A percentile compares a stretch with the other conserved stretches of the same genome.
Conservation (phyloP, 106 monocot genomes). For the Triglochin maritima region DNA sequence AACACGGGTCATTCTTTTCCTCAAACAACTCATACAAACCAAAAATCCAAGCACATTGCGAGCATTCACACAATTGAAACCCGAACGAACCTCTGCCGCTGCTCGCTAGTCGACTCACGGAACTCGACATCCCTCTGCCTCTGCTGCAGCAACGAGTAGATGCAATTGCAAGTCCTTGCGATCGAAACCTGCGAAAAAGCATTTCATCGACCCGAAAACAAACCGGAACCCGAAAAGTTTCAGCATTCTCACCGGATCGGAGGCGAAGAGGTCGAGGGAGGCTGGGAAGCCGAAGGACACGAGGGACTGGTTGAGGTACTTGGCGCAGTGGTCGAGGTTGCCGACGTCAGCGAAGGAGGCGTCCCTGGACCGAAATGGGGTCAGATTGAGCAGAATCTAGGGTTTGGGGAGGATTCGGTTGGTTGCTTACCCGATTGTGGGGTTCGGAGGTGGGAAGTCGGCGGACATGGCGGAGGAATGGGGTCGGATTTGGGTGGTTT, state of each 20-base stretch:
- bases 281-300: constrained; percentile 95
- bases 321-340: constrained; percentile 91
- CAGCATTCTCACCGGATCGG: constrained; percentile 57
- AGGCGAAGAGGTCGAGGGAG: constrained; percentile 85
- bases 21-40: background rate
- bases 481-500: no score
- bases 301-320: constrained; percentile 94
- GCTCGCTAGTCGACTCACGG: constrained; percentile 76
- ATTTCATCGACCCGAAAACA: background rate
- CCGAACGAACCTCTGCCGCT: constrained; percentile 57
- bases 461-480: no score
- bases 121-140: constrained; percentile 89
- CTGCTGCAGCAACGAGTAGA: constrained; percentile 86
- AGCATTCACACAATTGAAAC: background rate
- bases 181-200: constrained; percentile 53
- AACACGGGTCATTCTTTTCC: no score
- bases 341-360: constrained; percentile 58
- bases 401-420: no score
- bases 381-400: background rate
- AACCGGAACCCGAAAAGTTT: background rate
- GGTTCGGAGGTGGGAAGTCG: no score
- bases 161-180: constrained; percentile 94
- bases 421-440: no score
- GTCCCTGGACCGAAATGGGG: constrained; percentile 31
- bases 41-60: background rate